Evolutionary conservation across 2,329 filamentous ascomycete species (phyloP).

Genomic region (Apiospora rasikravindrae): DNA sequence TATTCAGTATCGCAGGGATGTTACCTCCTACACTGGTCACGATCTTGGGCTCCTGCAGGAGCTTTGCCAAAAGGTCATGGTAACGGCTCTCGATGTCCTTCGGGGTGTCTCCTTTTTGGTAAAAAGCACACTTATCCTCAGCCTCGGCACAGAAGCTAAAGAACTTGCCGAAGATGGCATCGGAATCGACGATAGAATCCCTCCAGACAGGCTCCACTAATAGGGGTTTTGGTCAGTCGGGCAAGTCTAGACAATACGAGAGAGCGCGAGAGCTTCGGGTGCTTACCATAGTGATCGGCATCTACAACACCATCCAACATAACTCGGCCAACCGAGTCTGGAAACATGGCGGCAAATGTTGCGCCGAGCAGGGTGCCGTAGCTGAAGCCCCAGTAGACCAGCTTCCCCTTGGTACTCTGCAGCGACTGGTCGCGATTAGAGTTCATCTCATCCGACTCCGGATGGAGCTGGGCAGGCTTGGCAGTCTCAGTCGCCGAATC

Average conservation of each 20-base stretch:
- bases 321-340: conserved; percentile 48
- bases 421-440: conserved; percentile 22
- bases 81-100: conserved; percentile 39
- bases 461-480: conserved; percentile 22
- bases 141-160: conserved; percentile 53
- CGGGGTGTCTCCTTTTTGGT: conserved; percentile 40
- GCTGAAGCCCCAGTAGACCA: conserved; percentile 47
- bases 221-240: background rate
- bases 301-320: conserved; percentile 45
- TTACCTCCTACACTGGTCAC: conserved; percentile 36
- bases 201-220: conserved; percentile 43
- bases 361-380: conserved; percentile 47
- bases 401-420: conserved; percentile 35
- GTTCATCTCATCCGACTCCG: conserved; percentile 21
- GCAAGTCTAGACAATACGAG: no score
- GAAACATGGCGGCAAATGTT: conserved; percentile 48
- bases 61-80: conserved; percentile 35
- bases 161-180: conserved; percentile 51
- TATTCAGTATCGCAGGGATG: conserved; percentile 44
- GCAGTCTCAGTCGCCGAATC: conserved; percentile 22
- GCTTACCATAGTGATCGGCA: conserved; percentile 45
- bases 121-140: conserved; percentile 45
- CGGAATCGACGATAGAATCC: conserved; percentile 49
- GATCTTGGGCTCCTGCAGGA: conserved; percentile 42
- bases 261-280: background rate